phyloP scores from a whole-genome alignment of 345 rosid species.

The Pistacia vera region DNA sequence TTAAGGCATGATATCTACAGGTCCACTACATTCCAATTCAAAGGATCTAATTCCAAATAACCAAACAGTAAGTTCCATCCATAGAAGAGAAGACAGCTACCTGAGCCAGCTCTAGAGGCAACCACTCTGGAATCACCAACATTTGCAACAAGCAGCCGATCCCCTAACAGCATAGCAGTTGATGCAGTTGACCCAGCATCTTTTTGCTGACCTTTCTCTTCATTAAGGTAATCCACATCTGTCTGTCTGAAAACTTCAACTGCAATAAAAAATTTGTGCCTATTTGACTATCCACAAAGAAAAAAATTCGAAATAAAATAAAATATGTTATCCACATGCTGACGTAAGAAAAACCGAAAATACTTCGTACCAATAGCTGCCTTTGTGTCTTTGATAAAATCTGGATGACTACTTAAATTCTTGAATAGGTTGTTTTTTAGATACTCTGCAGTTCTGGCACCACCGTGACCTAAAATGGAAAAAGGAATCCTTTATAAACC shows the following conservation, averaged over 20 bases:
- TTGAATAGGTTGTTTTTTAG: conserved; percentile 50
- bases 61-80: not conserved
- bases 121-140: conserved; percentile 75
- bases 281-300: conserved; percentile 5
- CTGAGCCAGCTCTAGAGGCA: conserved; percentile 52
- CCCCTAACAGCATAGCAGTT: conserved; percentile 52
- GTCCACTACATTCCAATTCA: not conserved
- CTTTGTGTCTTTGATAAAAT: conserved; percentile 43
- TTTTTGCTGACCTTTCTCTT: conserved; percentile 42
- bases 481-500: conserved; percentile 13
- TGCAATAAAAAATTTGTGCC: conserved; percentile 24
- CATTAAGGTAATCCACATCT: conserved; percentile 44
- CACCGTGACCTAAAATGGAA: conserved; percentile 45
- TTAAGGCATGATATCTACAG: not conserved
- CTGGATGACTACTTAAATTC: conserved; percentile 49
- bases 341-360: not conserved
- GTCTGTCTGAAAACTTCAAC: conserved; percentile 50
- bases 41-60: not conserved
- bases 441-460: conserved; percentile 54
- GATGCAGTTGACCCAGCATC: conserved; percentile 68
- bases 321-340: not conserved
- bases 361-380: conserved; percentile 45
- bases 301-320: not conserved
- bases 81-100: conserved; percentile 25
- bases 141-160: conserved; percentile 57